phyloP scores from a whole-genome alignment of 2,329 filamentous ascomycete species.

The Diaporthe longicolla region DNA sequence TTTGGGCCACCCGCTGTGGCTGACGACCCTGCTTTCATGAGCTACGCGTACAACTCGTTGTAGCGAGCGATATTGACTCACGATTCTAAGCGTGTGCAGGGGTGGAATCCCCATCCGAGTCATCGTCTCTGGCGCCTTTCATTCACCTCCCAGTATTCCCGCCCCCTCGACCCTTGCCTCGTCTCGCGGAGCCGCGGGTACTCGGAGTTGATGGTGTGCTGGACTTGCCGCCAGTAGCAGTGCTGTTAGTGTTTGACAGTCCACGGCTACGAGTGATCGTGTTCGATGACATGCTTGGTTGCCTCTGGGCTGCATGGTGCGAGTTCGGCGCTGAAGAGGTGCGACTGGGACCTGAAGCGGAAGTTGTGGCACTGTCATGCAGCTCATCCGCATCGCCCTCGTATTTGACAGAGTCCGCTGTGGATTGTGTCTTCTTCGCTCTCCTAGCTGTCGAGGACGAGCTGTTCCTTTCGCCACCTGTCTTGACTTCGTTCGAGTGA shows the following conservation, averaged over 20 bases:
- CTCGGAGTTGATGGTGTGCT: too few species aligned
- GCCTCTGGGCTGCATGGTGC: too few species aligned
- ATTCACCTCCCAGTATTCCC: not conserved
- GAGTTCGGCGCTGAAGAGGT: too few species aligned
- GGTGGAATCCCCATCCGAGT: not conserved
- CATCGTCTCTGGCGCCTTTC: not conserved
- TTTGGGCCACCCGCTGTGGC: too few species aligned
- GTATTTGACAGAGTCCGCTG: too few species aligned
- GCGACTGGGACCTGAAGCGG: too few species aligned
- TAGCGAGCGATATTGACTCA: not conserved
- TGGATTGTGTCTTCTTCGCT: not conserved
- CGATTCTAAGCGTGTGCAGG: not conserved
- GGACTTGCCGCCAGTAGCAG: not conserved
- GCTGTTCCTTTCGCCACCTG: not conserved
- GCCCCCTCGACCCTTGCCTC: not conserved
- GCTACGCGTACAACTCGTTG: not conserved
- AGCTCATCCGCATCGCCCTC: too few species aligned
- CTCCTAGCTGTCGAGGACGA: too few species aligned
- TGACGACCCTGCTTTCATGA: not conserved
- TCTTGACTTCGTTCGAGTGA: not conserved
- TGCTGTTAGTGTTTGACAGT: accelerated
- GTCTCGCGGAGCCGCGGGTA: not conserved
- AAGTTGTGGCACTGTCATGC: too few species aligned
- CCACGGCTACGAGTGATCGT: not conserved
- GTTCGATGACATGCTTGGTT: not conserved